Evolutionary conservation across 805 yeast species (phyloP).

Genomic region (Candida xiaguanensis): DNA sequence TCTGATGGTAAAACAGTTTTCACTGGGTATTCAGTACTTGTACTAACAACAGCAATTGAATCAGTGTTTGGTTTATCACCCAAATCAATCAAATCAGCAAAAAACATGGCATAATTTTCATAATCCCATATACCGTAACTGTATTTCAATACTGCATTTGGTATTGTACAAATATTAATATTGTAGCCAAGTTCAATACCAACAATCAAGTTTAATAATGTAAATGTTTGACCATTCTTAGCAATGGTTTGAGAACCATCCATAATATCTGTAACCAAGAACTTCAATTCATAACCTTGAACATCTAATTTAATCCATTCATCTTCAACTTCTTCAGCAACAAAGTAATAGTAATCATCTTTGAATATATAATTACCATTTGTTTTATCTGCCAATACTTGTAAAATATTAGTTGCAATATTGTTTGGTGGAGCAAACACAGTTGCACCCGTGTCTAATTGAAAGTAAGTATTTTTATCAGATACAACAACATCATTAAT

Average conservation of each 20-base stretch:
- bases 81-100: conserved; percentile 12
- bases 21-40: conserved; percentile 12
- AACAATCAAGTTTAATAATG: conserved; percentile 8
- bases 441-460: conserved; percentile 17
- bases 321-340: conserved; percentile 13
- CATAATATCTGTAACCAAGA: conserved; percentile 1
- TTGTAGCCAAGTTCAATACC: conserved; percentile 12
- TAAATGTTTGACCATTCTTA: conserved; percentile 12
- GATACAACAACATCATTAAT: conserved; percentile 10
- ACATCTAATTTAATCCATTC: conserved; percentile 4
- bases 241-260: neutral
- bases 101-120: conserved; percentile 12
- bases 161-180: conserved; percentile 14
- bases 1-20: conserved; percentile 12
- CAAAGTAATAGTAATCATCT: conserved; percentile 9
- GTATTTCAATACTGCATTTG: conserved; percentile 16
- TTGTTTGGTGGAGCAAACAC: conserved; percentile 14
- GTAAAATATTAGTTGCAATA: conserved; percentile 12
- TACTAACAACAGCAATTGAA: conserved; percentile 8
- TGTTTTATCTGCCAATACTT: conserved; percentile 3
- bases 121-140: conserved; percentile 17
- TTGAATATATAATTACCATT: conserved; percentile 4
- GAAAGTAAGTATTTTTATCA: conserved; percentile 12
- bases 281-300: conserved; percentile 5
- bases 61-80: neutral